Conservation (phyloP, 495 filamentous ascomycete species). For the Trichocladium uniseriatum region DNA sequence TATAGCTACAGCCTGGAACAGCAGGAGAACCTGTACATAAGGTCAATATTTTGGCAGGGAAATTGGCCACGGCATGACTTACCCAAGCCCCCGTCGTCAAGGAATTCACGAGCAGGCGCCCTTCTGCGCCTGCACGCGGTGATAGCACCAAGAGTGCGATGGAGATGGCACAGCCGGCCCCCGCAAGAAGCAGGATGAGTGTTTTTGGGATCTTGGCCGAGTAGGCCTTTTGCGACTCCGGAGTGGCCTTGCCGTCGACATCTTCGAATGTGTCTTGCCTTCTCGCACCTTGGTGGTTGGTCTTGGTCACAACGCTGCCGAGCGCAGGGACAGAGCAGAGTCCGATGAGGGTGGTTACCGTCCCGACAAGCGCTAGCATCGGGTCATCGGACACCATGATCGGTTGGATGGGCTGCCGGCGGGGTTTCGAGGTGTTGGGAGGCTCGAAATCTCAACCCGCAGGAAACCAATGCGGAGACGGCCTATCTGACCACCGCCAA, state of each 20-base stretch:
- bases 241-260: constrained; percentile 51
- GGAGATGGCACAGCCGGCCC: constrained; percentile 39
- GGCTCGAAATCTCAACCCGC: too few relatives aligned
- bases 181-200: constrained; percentile 33
- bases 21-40: constrained; percentile 29
- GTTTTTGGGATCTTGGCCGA: constrained; percentile 42
- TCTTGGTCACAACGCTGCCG: constrained; percentile 19
- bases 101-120: constrained; percentile 31
- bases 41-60: not conserved
- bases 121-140: constrained; percentile 17
- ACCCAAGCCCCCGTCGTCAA: constrained; percentile 40
- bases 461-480: too few relatives aligned
- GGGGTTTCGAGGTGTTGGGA: too few relatives aligned
- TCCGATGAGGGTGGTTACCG: constrained; percentile 29
- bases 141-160: constrained; percentile 35
- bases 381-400: constrained; percentile 26
- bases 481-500: too few relatives aligned
- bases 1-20: constrained; percentile 39
- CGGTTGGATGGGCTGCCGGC: not conserved
- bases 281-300: constrained; percentile 21
- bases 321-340: constrained; percentile 31
- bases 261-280: constrained; percentile 47
- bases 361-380: constrained; percentile 22
- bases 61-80: constrained; percentile 11
- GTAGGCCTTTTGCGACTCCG: constrained; percentile 45